Percentiles rank a stretch among this genome's conserved stretches.
Evolutionary conservation across 495 filamentous ascomycete genomes (phyloP).

Genomic region (Penicillium paradoxum): DNA sequence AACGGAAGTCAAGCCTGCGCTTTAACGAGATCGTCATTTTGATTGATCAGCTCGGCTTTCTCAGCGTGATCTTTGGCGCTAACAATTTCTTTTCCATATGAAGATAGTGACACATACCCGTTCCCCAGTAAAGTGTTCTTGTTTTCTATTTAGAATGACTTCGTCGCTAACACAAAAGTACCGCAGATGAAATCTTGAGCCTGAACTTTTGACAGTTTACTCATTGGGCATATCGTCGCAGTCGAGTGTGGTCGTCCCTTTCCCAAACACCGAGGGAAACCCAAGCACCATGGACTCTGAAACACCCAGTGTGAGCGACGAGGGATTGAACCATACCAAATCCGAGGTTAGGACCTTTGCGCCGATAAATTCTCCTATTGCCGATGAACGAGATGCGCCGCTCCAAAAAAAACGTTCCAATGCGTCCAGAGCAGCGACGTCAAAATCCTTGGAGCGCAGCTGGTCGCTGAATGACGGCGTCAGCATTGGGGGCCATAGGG

Average conservation of each 20-base stretch:
- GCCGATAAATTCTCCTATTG: constrained; percentile 19
- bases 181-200: not conserved
- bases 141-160: not conserved
- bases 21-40: not conserved
- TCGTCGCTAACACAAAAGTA: not conserved
- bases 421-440: constrained; percentile 13
- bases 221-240: not conserved
- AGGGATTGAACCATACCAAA: constrained; percentile 10
- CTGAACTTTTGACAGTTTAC: not conserved
- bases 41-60: constrained; percentile 22
- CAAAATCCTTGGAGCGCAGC: constrained; percentile 26
- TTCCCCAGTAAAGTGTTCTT: not conserved
- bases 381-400: constrained; percentile 11
- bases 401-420: constrained; percentile 22
- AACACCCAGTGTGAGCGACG: constrained; percentile 7
- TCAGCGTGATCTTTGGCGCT: not conserved
- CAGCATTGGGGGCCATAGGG: constrained; percentile 38
- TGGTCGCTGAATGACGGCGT: constrained; percentile 61
- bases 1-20: not conserved
- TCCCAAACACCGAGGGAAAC: constrained; percentile 5
- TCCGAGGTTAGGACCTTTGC: constrained; percentile 23
- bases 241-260: not conserved
- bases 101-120: not conserved
- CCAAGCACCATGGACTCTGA: constrained; percentile 1
- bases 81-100: too few relatives aligned